Evolutionary conservation across 257 asterid genomes (phyloP), one percentile per base, ranked within the genome.

Genomic region (Knoxia roxburghii): DNA sequence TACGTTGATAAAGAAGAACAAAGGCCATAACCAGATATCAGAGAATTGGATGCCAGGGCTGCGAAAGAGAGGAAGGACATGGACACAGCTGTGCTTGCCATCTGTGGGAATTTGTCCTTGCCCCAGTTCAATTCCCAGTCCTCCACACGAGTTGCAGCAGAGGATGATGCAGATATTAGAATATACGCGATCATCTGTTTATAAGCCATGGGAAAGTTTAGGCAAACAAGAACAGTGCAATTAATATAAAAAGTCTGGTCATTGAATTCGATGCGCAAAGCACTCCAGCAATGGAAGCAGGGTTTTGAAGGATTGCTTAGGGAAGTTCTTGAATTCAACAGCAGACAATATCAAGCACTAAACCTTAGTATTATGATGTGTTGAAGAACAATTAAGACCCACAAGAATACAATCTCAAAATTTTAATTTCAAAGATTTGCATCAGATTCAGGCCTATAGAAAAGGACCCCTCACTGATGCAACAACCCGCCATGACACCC

Each of bases 101-200:
- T 73, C 66, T 84, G 76, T 13, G 96, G 92, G 68, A 92, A 92
- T 85, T 78, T 87, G 78, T 92, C 98, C 57, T 80, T 78, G 37
- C 98, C 98, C 96, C 96, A 92, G 45, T 89, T 87, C 15, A 73
- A 76, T 68, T 81, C 79, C 98, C 97, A 92, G 76, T 89, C 96
- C 9, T 84, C 89, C 6, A 89, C 72, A 57, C 95, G 84, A 17
- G 87, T 82, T 11, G 88, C 70, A n/a, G 96, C 88, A 6, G 97
- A 87, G 39, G 98, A 92, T 62, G 98, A 89, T n/a, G 98, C 95
- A 0, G 98, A 92, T 74, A 92, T 78, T 68, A 92, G 90, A 76
- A 92, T 91, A 82, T 92, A 92, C 30, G 97, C 79, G 20, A 92
- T 78, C 62, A 84, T 68, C 98, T 89, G 96, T 60, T 51, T 53